Evolutionary conservation across 495 filamentous ascomycete species (phyloP).

Genomic region (Mytilinidion resinicola): DNA sequence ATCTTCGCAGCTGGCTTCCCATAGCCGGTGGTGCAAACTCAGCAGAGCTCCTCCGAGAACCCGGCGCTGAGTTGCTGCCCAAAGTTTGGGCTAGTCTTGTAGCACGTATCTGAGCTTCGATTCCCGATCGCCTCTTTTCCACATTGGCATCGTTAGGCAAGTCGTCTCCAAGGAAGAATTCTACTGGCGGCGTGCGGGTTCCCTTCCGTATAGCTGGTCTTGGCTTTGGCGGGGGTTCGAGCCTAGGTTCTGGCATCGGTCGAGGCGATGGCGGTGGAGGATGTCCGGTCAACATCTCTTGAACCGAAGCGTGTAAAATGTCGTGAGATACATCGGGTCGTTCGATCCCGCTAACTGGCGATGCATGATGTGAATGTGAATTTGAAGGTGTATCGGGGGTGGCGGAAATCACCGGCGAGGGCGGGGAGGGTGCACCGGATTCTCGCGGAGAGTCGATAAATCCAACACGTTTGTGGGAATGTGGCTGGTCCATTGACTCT

Average conservation of each 20-base stretch:
- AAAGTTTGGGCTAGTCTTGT: slow-evolving; percentile 15
- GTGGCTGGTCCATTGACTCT: background rate
- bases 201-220: slow-evolving; percentile 21
- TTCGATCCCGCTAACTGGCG: too few species aligned
- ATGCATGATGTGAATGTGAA: too few species aligned
- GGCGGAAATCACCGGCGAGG: too few species aligned
- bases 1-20: background rate
- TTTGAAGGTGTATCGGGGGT: too few species aligned
- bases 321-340: slow-evolving; percentile 18
- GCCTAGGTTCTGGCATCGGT: too few species aligned
- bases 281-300: too few species aligned
- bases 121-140: slow-evolving; percentile 17
- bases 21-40: slow-evolving; percentile 3
- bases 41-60: slow-evolving; percentile 20
- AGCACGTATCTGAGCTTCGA: slow-evolving; percentile 22
- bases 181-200: slow-evolving; percentile 15
- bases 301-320: background rate
- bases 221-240: slow-evolving; percentile 10
- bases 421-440: too few species aligned
- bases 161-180: slow-evolving; percentile 13
- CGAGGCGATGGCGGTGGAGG: too few species aligned
- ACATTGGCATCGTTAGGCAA: slow-evolving; percentile 8
- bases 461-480: background rate
- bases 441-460: background rate
- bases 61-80: slow-evolving; percentile 20